A percentile compares a stretch with the other conserved stretches of the same genome.
phyloP scores from a whole-genome alignment of 768 basidiomycete genomes.

The Mrakia gelida region DNA sequence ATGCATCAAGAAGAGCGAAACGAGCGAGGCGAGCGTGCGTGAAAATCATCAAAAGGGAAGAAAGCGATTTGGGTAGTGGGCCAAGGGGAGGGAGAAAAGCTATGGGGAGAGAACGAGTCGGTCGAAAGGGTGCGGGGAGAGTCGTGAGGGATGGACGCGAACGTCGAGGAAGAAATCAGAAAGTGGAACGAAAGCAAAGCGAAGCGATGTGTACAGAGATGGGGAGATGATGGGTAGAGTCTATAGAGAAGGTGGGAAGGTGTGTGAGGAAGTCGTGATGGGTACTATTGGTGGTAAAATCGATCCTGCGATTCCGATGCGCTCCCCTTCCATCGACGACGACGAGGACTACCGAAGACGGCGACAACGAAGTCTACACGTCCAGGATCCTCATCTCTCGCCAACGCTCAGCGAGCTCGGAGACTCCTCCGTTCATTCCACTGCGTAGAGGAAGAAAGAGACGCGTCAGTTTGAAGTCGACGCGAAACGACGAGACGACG shows the following conservation, averaged over 20 bases:
- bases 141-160: constrained; percentile 5
- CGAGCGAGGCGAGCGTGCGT: background rate
- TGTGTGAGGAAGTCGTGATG: background rate
- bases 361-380: background rate
- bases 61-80: background rate
- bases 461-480: background rate
- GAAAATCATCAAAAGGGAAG: constrained; percentile 5
- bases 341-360: background rate
- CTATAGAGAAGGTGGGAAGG: background rate
- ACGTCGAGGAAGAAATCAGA: background rate
- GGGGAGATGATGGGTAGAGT: background rate
- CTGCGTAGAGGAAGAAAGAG: background rate
- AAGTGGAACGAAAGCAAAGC: background rate
- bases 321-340: too few relatives aligned
- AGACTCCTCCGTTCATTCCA: constrained; percentile 18
- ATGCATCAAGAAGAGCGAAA: background rate
- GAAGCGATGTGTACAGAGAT: background rate
- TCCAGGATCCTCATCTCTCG: constrained; percentile 31
- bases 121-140: background rate
- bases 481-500: background rate
- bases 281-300: background rate
- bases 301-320: background rate
- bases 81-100: background rate
- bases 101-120: background rate
- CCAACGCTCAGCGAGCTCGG: constrained; percentile 30